Percentiles rank a stretch among this genome's conserved stretches.
Conservation (phyloP, 495 filamentous ascomycete genomes). For the Endocarpon pusillum region DNA sequence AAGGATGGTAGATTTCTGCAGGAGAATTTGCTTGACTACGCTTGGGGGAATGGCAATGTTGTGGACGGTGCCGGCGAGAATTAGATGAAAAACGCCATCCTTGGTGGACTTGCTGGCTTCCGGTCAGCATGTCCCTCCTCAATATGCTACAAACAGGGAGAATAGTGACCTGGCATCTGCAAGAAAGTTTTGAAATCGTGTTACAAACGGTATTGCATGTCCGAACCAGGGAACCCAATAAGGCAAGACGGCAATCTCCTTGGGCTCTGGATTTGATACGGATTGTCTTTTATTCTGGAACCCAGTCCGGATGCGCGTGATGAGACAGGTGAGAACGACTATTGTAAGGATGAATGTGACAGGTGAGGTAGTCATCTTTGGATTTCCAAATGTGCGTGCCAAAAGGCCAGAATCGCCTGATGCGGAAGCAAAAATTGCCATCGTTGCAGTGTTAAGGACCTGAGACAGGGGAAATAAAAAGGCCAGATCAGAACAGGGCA, state of each 20-base stretch:
- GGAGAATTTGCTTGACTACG: conserved; percentile 27
- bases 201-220: conserved; percentile 31
- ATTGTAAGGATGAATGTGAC: conserved; percentile 14
- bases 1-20: conserved; percentile 15
- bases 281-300: conserved; percentile 16
- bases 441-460: too few species aligned
- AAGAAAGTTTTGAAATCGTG: conserved; percentile 26
- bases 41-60: conserved; percentile 34
- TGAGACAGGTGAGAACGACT: conserved; percentile 17
- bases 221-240: conserved; percentile 45
- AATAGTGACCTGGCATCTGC: conserved; percentile 22
- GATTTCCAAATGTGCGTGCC: too few species aligned
- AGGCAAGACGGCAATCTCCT: conserved; percentile 25
- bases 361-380: too few species aligned
- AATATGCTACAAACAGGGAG: conserved; percentile 2
- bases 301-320: conserved; percentile 25
- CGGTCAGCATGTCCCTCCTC: conserved; percentile 2
- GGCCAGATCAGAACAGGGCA: too few species aligned
- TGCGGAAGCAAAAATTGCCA: too few species aligned
- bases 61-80: conserved; percentile 29
- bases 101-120: conserved; percentile 19
- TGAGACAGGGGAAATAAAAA: too few species aligned
- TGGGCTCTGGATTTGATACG: conserved; percentile 9
- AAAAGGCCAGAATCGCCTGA: too few species aligned
- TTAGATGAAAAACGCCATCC: conserved; percentile 34